Evolutionary conservation across 495 filamentous ascomycete genomes (phyloP).

Genomic region (Paragyromitra xinjiangensis): DNA sequence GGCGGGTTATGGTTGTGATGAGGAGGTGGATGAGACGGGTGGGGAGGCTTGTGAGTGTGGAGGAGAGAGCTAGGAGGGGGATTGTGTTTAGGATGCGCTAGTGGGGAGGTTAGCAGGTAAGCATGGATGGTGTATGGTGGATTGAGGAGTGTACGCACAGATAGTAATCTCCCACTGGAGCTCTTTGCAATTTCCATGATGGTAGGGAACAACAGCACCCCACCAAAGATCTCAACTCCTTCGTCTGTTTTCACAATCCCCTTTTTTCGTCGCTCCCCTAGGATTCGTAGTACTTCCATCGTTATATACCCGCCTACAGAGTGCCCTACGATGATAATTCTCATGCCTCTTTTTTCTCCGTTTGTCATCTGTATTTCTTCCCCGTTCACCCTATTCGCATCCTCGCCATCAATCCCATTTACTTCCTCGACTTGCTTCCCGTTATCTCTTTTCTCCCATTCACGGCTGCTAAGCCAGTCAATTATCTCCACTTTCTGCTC

Average conservation of each 20-base stretch:
- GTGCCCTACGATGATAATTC: conserved; percentile 81
- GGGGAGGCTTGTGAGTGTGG: conserved; percentile 58
- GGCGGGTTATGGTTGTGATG: conserved; percentile 65
- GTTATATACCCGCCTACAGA: conserved; percentile 81
- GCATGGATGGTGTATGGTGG: background rate
- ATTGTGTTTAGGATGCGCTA: conserved; percentile 62
- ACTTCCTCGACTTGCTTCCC: conserved; percentile 4
- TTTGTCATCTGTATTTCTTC: background rate
- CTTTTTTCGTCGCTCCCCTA: conserved; percentile 58
- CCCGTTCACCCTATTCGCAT: background rate
- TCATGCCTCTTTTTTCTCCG: conserved; percentile 29
- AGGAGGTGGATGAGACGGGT: conserved; percentile 58
- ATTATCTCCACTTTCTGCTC: conserved; percentile 31
- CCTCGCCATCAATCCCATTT: conserved; percentile 16
- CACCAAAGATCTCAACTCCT: conserved; percentile 60
- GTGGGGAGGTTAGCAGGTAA: background rate
- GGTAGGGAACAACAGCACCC: conserved; percentile 79
- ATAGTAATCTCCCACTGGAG: conserved; percentile 68
- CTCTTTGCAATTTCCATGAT: conserved; percentile 76
- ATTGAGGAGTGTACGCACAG: conserved; percentile 57
- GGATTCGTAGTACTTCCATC: conserved; percentile 73
- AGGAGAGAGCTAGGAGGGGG: conserved; percentile 67
- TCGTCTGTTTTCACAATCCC: background rate
- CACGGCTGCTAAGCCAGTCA: conserved; percentile 15
- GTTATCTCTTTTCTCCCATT: conserved; percentile 1